Base-by-base conservation (phyloP, 2,329 filamentous ascomycete genomes). In the Aspergillus tanneri region DNA sequence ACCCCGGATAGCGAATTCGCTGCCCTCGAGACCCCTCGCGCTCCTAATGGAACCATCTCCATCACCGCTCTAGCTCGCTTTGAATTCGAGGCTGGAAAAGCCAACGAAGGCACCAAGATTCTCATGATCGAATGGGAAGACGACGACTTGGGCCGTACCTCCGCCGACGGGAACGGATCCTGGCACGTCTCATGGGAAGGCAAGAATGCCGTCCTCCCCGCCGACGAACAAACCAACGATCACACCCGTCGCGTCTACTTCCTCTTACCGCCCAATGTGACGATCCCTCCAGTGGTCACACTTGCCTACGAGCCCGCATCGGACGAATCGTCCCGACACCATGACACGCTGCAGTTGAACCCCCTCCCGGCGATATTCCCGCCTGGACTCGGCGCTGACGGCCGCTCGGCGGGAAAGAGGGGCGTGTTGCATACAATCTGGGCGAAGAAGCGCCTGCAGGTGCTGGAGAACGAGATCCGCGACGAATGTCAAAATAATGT, bases 51-150 rank as follows among this genome's bases (percentile, higher is more conserved):
- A 18, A 54, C 59, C 11, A 63, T 77, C 62, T 70, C 70, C 0
- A 68, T 76, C 38, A 80, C 79, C 47, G 85, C 85, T n/a, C 76
- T 90, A 37, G 86, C 89, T 37, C 85, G 90, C 50, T 96, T 95
- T 70, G 90, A 96, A 67, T 95, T 95, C 65, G 87, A 91, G 70
- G 77, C 82, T 0, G 86, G 84, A 27, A 82, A 81, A 66, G 86
- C 83, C 41, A 88, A 89, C 61, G 86, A 91, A 56, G 90, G 90
- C 32, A 95, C 89, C 54, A 96, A 95, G 74, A 85, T 96, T 54
- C 75, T 96, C 59, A 93, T 96, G 89, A 85, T 95, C 30, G 90
- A 96, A 68, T 96, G 90, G 90, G 84, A 88, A 65, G 82, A 85
- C 43, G 79, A 80, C 56, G 73, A 78, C 50, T 68, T 72, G 34